Base-by-base conservation (phyloP, 2,329 filamentous ascomycete species). In the Periconia digitata region DNA sequence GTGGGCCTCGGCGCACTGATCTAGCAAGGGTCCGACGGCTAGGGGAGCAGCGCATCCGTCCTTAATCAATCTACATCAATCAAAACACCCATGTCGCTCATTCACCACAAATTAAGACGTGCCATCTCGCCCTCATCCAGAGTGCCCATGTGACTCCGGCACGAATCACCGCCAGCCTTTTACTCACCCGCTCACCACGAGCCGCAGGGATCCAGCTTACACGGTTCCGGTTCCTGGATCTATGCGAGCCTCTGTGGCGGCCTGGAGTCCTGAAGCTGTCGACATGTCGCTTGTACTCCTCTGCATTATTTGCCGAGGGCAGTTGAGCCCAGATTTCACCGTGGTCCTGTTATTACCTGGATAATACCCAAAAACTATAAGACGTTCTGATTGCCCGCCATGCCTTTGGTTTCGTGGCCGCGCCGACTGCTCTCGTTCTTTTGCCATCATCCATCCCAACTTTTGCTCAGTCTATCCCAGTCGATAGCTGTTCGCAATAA, bases 31-130 rank as follows among this genome's bases (percentile, higher is more conserved):
- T 39, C 40, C 36, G 21, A 53, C 63, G 64, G 64, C 61, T 59
- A 50, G 53, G 56, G 42, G 44, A 47, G 60, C 59, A 54, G 55
- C 62, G 59, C 51, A 62, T 55, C 59, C 64, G 60, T 61, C 55
- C 56, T 60, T 60, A 59, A 63, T 62, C 62, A 67, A 71, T 71
- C 49, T 69, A 70, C 51, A 56, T 69, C 65, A 71, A 70, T 68
- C 63, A 69, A 61, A 32, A 12, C 27, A 43, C 59, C 58, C 49
- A 49, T 50, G 44, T 52, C 38, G 47, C 49, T 55, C 58, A 53
- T 58, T 63, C 59, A 58, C 41, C 44, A 47, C 55, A 68, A 45
- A 69, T 71, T 70, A 63, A 62, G 53, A 51, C 37, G 37, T 40
- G 38, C 15, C 32, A 21, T 53, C 56, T 54, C 50, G 58, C 58